Percentiles rank a stretch among this genome's conserved stretches.
Evolutionary conservation across 306 rosid species (phyloP).

Genomic region (Bauhinia variegata): DNA sequence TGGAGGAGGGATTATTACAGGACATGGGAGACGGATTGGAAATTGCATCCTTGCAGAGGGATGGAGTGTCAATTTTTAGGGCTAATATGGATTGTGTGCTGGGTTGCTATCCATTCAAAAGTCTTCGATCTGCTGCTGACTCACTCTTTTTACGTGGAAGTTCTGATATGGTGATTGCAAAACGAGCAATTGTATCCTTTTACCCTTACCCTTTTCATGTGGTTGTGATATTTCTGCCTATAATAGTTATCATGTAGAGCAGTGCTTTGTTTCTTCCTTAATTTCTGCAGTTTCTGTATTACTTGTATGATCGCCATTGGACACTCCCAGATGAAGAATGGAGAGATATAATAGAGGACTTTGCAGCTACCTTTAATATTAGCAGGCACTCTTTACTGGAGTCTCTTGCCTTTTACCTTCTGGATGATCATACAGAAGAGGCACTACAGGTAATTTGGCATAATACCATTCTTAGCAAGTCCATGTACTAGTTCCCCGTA

Average conservation of each 20-base stretch:
- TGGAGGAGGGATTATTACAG: conserved; percentile 51
- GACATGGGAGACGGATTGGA: conserved; percentile 63
- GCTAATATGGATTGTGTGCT: conserved; percentile 60
- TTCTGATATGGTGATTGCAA: conserved; percentile 83
- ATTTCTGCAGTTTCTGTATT: conserved; percentile 78
- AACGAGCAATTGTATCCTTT: conserved; percentile 98
- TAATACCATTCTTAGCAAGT: conserved; percentile 29
- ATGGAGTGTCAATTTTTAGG: conserved; percentile 52
- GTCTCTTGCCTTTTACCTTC: conserved; percentile 77
- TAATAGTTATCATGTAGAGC: conserved; percentile 26
- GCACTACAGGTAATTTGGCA: conserved; percentile 72
- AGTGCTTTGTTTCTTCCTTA: conserved; percentile 50
- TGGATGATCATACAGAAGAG: conserved; percentile 83
- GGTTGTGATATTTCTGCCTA: conserved; percentile 20
- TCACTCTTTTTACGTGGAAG: conserved; percentile 81
- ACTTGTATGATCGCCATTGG: conserved; percentile 95
- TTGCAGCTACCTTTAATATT: conserved; percentile 76
- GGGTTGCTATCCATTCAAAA: conserved; percentile 83
- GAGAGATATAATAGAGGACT: conserved; percentile 80
- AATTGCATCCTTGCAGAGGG: conserved; percentile 65
- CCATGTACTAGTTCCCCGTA: conserved; percentile 22
- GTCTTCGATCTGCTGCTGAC: conserved; percentile 79
- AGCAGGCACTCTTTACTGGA: conserved; percentile 79
- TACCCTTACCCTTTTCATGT: conserved; percentile 7
- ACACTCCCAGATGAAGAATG: conserved; percentile 77